Evolutionary conservation across 768 basidiomycete species (phyloP).

Genomic region (Myochromella boudieri): DNA sequence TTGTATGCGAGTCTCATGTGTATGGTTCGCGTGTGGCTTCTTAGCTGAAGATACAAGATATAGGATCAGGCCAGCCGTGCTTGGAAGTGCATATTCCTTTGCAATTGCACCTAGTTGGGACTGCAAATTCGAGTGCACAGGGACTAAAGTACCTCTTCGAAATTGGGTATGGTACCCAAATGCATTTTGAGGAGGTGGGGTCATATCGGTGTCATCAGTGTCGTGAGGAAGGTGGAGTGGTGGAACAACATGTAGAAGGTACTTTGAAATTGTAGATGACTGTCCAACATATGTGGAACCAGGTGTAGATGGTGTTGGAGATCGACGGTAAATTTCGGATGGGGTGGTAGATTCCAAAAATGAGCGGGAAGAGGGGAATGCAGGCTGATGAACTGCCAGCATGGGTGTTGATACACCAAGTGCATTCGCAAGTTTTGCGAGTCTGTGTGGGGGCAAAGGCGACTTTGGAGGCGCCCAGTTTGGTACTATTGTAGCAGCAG

Average conservation of each 20-base stretch:
- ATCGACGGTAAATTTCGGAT: conserved; percentile 42
- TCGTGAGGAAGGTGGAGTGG: conserved; percentile 72
- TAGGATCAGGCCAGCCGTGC: conserved; percentile 76
- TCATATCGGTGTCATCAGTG: conserved; percentile 46
- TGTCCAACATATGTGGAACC: conserved; percentile 38
- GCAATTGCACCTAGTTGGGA: conserved; percentile 86
- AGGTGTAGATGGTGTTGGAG: conserved; percentile 50
- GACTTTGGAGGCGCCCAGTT: conserved; percentile 67
- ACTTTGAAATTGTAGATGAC: conserved; percentile 56
- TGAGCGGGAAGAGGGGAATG: conserved; percentile 32
- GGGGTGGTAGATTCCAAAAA: conserved; percentile 32
- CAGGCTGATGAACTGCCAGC: conserved; percentile 44
- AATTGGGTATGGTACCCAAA: conserved; percentile 82
- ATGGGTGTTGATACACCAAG: conserved; percentile 78
- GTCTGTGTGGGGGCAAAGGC: conserved; percentile 72
- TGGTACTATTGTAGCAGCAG: conserved; percentile 30
- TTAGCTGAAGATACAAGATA: conserved; percentile 60
- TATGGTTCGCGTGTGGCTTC: conserved; percentile 11
- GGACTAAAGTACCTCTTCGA: conserved; percentile 82
- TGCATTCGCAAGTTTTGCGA: conserved; percentile 84
- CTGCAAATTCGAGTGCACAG: conserved; percentile 80
- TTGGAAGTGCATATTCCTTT: conserved; percentile 90
- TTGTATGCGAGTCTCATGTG: not conserved
- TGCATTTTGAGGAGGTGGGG: conserved; percentile 53
- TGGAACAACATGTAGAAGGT: conserved; percentile 82